Percentiles rank a stretch among this genome's conserved stretches.
phyloP scores from a whole-genome alignment of 257 asterid genomes.

The Eucommia ulmoides region DNA sequence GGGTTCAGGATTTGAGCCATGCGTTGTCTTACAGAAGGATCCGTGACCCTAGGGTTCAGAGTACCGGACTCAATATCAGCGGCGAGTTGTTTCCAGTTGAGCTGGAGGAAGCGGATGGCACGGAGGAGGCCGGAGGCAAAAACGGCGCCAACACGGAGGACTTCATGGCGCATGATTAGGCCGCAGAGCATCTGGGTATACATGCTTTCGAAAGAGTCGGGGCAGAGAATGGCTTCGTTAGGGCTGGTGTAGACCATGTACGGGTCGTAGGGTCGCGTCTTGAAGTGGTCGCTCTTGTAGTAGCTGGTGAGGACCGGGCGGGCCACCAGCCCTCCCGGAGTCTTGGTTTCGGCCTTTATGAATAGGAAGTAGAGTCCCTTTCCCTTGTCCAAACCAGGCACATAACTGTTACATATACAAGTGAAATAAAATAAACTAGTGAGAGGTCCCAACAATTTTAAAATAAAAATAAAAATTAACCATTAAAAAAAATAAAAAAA shows the following conservation, averaged over 20 bases:
- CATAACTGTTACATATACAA: constrained; percentile 45
- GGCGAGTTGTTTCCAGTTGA: constrained; percentile 51
- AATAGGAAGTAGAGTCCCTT: constrained; percentile 64
- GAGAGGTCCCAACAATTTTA: neutral
- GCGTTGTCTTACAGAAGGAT: constrained; percentile 20
- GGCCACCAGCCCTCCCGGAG: constrained; percentile 67
- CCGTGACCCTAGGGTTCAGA: constrained; percentile 35
- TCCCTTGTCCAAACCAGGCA: constrained; percentile 61
- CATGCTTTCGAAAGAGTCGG: constrained; percentile 71
- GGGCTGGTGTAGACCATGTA: constrained; percentile 71
- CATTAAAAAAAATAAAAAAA: too few species aligned
- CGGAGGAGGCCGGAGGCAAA: constrained; percentile 79
- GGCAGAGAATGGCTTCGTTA: constrained; percentile 59
- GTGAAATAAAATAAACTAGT: neutral
- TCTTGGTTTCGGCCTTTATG: constrained; percentile 54
- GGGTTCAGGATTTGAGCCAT: constrained; percentile 32
- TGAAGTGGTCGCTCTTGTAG: constrained; percentile 71
- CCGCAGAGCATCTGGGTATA: constrained; percentile 84
- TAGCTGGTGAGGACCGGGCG: constrained; percentile 83
- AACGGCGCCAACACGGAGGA: constrained; percentile 74
- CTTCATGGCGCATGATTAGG: constrained; percentile 52
- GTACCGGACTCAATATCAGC: constrained; percentile 46
- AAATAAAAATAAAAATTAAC: neutral
- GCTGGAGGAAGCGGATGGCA: constrained; percentile 56
- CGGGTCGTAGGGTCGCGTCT: constrained; percentile 52